phyloP scores from a whole-genome alignment of 192 early-diverging fungal genomes.

The Coemansia sp. region DNA sequence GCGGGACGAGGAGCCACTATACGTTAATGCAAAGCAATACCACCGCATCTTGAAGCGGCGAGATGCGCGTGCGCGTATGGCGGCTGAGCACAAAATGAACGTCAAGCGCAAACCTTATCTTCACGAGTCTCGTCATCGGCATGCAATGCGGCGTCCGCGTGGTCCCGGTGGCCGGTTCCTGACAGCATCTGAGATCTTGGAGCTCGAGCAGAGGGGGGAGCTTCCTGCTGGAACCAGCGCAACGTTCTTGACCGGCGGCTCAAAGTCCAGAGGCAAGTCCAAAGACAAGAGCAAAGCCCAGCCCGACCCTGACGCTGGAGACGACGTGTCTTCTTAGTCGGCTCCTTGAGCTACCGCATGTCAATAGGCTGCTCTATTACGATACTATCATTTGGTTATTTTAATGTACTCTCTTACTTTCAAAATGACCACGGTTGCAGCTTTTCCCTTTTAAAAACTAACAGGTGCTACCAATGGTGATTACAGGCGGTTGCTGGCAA shows the following conservation, averaged over 20 bases:
- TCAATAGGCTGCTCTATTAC: not conserved
- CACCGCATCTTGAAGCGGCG: slow-evolving; percentile 94
- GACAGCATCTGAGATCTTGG: slow-evolving; percentile 74
- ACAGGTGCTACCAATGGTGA: not conserved
- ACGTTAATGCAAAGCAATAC: slow-evolving; percentile 99
- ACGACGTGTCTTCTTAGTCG: slow-evolving; percentile 21
- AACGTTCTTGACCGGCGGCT: slow-evolving; percentile 31
- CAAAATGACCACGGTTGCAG: no score
- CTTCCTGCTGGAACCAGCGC: slow-evolving; percentile 49
- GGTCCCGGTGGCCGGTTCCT: slow-evolving; percentile 98
- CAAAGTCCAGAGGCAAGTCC: slow-evolving; percentile 33
- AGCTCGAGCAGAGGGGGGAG: slow-evolving; percentile 58
- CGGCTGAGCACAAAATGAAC: slow-evolving; percentile 74
- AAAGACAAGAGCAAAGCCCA: slow-evolving; percentile 27
- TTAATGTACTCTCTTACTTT: not conserved
- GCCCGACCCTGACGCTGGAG: slow-evolving; percentile 4
- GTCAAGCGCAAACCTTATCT: slow-evolving; percentile 88
- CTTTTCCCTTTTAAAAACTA: not conserved
- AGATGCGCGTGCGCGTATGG: slow-evolving; percentile 82
- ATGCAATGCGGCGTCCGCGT: slow-evolving; percentile 95
- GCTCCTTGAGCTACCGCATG: not conserved
- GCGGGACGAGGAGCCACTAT: slow-evolving; percentile 84
- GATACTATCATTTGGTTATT: not conserved
- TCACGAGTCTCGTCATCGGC: slow-evolving; percentile 95
- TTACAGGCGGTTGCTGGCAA: slow-evolving; percentile 31